Evolutionary conservation across 371 early-diverging fungal species (phyloP).

Genomic region (Lichtheimia hyalospora): DNA sequence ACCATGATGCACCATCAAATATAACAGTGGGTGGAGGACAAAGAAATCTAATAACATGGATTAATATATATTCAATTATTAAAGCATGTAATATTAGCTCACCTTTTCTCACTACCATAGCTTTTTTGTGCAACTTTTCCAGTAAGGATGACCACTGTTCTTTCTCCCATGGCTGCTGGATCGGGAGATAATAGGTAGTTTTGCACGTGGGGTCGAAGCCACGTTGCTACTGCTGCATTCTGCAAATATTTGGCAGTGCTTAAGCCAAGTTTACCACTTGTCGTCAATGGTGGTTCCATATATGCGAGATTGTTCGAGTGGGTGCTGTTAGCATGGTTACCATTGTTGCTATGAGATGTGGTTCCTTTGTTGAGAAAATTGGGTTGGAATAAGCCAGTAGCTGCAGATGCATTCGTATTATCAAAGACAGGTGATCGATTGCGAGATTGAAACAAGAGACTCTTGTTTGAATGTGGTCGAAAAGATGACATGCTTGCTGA

Average conservation of each 20-base stretch:
- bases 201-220: conserved; percentile 10
- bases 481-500: background rate
- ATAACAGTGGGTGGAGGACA: conserved; percentile 82
- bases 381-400: background rate
- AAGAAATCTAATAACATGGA: conserved; percentile 47
- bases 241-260: conserved; percentile 23
- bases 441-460: background rate
- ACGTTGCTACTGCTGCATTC: conserved; percentile 13
- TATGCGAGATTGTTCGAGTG: background rate
- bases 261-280: conserved; percentile 7
- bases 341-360: background rate
- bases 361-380: conserved; percentile 1
- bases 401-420: background rate
- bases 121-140: conserved; percentile 79
- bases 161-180: conserved; percentile 42
- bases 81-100: background rate
- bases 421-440: background rate
- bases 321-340: background rate
- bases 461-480: background rate
- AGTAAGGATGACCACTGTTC: conserved; percentile 65
- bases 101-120: conserved; percentile 80
- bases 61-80: background rate
- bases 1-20: conserved; percentile 71
- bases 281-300: background rate
- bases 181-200: conserved; percentile 20